Percentiles rank a stretch among this genome's conserved stretches.
Evolutionary conservation across 2,329 filamentous ascomycete species (phyloP).

Genomic region (Aspergillus felis): DNA sequence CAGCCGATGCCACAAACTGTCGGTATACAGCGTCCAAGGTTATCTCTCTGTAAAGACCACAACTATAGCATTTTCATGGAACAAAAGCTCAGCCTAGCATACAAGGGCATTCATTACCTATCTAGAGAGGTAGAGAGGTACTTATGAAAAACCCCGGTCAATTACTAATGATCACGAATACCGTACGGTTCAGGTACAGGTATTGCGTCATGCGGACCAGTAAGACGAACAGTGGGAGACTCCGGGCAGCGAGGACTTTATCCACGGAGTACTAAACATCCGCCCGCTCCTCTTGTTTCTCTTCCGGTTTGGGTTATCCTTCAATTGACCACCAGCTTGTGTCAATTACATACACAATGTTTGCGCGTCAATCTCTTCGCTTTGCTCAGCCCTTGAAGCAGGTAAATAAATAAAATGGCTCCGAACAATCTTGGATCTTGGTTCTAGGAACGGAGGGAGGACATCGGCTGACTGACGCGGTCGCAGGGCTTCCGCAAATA

Average conservation of each 20-base stretch:
- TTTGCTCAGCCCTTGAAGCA: constrained; percentile 62
- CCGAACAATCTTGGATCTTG: neutral
- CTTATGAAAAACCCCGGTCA: neutral
- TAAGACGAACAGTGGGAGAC: neutral
- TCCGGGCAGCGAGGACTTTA: constrained; percentile 11
- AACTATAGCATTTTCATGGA: neutral
- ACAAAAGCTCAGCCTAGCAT: neutral
- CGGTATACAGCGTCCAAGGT: neutral
- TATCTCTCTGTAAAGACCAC: neutral
- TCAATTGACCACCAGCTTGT: constrained; percentile 14
- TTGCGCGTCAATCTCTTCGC: constrained; percentile 62
- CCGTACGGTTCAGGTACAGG: constrained; percentile 1
- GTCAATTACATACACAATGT: constrained; percentile 50
- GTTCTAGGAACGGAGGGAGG: constrained; percentile 5
- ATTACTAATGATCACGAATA: constrained; percentile 9
- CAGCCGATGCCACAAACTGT: neutral
- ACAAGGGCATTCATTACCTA: neutral
- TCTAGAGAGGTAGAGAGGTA: too few relatives aligned
- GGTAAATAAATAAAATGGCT: constrained; percentile 44
- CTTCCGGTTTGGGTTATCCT: constrained; percentile 2
- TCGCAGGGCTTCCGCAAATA: constrained; percentile 65
- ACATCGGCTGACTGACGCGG: constrained; percentile 6
- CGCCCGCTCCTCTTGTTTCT: neutral
- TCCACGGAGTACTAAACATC: neutral
- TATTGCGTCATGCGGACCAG: constrained; percentile 28